These are phyloP conservation scores for Cadophora sp. DNA, from an alignment of 2,329 filamentous ascomycete genomes.

Conservation along the genomic window DNA sequence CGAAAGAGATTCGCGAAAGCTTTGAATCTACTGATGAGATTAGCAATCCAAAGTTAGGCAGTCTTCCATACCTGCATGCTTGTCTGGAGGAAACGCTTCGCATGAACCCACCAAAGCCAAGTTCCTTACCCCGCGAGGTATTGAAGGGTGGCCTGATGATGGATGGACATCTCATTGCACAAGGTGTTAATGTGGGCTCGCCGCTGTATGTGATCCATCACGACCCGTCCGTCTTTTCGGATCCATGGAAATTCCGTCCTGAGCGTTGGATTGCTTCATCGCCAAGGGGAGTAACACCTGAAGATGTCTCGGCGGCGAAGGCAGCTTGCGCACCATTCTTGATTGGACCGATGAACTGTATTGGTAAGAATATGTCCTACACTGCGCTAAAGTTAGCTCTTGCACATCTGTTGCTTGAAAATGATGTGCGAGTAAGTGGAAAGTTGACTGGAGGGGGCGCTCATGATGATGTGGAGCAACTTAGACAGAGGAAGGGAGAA, in stretches of 20 bases:
- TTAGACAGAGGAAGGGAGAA: slow-evolving; percentile 31
- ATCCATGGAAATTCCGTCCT: slow-evolving; percentile 30
- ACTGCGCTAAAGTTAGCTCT: slow-evolving; percentile 42
- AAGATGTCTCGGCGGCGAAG: slow-evolving; percentile 34
- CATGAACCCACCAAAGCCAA: slow-evolving; percentile 45
- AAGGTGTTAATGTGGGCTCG: slow-evolving; percentile 31
- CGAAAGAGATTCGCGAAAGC: slow-evolving; percentile 49
- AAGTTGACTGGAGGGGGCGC: neutral
- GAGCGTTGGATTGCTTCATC: slow-evolving; percentile 32
- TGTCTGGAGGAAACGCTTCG: slow-evolving; percentile 53
- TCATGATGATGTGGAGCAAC: slow-evolving; percentile 19
- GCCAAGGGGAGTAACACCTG: neutral
- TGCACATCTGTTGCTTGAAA: slow-evolving; percentile 40
- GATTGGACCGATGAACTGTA: slow-evolving; percentile 42
- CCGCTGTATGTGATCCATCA: slow-evolving; percentile 37
- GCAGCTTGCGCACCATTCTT: slow-evolving; percentile 41
- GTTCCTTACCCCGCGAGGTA: slow-evolving; percentile 18
- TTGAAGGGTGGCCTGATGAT: slow-evolving; percentile 33
- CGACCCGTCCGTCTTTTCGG: slow-evolving; percentile 32
- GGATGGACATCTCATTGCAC: slow-evolving; percentile 29
- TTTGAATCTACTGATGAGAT: slow-evolving; percentile 51
- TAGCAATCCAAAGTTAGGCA: slow-evolving; percentile 41
- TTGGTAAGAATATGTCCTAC: slow-evolving; percentile 45
- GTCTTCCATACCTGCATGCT: slow-evolving; percentile 50
- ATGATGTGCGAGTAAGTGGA: slow-evolving; percentile 33